phyloP scores from a whole-genome alignment of 1,284 basidiomycete species.

The Thecaphora frezii region DNA sequence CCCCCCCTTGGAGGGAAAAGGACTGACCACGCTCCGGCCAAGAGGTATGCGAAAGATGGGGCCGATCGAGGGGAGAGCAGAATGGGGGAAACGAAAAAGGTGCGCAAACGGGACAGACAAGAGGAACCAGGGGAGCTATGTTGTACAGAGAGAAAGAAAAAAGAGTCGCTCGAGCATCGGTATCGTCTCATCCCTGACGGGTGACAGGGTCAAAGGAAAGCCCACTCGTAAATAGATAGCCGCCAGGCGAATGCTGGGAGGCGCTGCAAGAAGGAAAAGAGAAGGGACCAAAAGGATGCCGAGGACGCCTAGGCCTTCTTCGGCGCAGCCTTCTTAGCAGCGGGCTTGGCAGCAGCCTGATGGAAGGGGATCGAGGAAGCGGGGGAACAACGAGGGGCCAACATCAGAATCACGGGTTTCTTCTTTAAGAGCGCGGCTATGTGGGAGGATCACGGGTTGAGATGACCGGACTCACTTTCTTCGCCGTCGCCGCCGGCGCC shows the following conservation, averaged over 20 bases:
- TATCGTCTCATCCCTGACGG: slow-evolving; percentile 20
- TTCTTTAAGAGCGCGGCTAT: too few relatives aligned
- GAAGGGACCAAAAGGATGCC: slow-evolving; percentile 3
- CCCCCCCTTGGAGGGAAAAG: too few relatives aligned
- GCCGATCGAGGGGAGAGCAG: background rate
- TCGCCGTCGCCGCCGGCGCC: slow-evolving; percentile 33
- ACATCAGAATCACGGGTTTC: too few relatives aligned
- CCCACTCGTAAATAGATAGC: too few relatives aligned
- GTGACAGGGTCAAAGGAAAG: slow-evolving; percentile 4
- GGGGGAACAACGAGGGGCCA: too few relatives aligned
- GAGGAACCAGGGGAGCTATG: slow-evolving; percentile 1
- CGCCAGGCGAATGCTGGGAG: too few relatives aligned
- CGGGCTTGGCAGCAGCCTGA: slow-evolving; percentile 49
- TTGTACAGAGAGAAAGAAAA: slow-evolving; percentile 11
- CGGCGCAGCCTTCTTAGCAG: slow-evolving; percentile 55
- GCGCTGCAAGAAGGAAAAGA: slow-evolving; percentile 35
- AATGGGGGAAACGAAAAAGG: background rate
- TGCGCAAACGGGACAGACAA: background rate
- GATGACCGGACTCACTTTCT: slow-evolving; percentile 35
- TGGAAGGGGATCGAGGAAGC: background rate
- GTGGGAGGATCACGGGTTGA: too few relatives aligned
- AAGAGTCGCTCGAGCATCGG: slow-evolving; percentile 1
- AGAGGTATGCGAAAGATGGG: too few relatives aligned
- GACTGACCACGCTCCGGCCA: too few relatives aligned
- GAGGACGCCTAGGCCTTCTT: slow-evolving; percentile 37